Base-by-base conservation (phyloP, 805 yeast species). In the Kluyveromyces siamensis region DNA sequence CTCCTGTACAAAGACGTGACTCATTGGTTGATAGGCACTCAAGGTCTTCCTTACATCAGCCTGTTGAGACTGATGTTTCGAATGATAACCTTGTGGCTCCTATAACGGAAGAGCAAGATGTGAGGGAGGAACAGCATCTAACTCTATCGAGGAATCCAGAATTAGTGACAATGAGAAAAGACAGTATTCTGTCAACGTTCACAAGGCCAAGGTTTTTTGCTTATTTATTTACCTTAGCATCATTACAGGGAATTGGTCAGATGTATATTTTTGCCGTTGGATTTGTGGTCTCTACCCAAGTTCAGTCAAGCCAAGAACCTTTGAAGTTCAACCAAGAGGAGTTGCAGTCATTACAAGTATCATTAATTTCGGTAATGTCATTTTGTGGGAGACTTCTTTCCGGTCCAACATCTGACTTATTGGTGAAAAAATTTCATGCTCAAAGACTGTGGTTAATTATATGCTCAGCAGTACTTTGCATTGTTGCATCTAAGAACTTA, bases 231-330 rank as follows among this genome's bases (percentile, higher is more conserved):
- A 70, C 80, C n/a, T 68, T 83, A 21, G 78, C 85, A 0, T 62
- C 77, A 6, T 65, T 78, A 41, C 77, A 82, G 58, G 83, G 87
- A 1, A 69, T 80, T 40, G 86, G 89, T 3, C 90, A 84, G 60
- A 76, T 79, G 63, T 85, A 84, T 59, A 84, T 85, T 27, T 85
- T 74, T 58, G 75, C 85, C 2, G 81, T 85, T 36, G 95, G 95
- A 0, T 84, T 80, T 57, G 73, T 85, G n/a, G 84, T 83, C 9
- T 74, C 69, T 45, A 73, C 76, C 0, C 75, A 73, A 52, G 63
- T 67, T 11, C 65, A 57, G 52, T 60, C 70, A 1, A 52, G 52
- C 48, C 67, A 54, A 5, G 54, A 52, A 6, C 51, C 52, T 1
- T 19, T 48, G 2, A 38, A 53, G 7, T 25, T 58, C 7, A 56